Evolutionary conservation across 1,284 basidiomycete genomes (phyloP).

Genomic region (Athelia sp.): DNA sequence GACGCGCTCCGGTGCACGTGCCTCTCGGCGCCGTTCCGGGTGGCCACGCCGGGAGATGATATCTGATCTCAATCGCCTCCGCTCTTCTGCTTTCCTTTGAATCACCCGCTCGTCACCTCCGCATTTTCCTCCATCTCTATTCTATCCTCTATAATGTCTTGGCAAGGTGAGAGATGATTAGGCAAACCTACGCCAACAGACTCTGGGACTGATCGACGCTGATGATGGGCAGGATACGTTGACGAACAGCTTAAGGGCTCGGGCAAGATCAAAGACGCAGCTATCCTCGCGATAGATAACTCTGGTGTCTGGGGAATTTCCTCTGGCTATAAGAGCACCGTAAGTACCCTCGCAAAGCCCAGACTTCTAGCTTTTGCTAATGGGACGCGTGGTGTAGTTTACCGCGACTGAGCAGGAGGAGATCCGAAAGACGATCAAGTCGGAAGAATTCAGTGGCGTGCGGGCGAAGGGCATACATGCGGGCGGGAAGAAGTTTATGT

Average conservation of each 20-base stretch:
- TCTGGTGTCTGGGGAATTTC: constrained; percentile 89
- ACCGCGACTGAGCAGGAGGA: constrained; percentile 72
- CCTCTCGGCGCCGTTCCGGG: too few species aligned
- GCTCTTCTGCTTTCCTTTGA: too few species aligned
- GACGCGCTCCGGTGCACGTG: too few species aligned
- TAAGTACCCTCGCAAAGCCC: too few species aligned
- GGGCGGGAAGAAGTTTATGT: constrained; percentile 80
- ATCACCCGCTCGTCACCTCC: too few species aligned
- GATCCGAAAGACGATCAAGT: constrained; percentile 50
- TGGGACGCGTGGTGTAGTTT: too few species aligned
- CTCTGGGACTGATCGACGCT: constrained; percentile 4
- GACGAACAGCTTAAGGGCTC: constrained; percentile 81
- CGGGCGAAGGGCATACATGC: constrained; percentile 60
- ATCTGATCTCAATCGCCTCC: too few species aligned
- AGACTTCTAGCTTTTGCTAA: too few species aligned
- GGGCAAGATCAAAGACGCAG: constrained; percentile 73
- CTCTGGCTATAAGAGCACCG: constrained; percentile 68
- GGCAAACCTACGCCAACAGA: background rate
- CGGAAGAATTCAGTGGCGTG: constrained; percentile 38
- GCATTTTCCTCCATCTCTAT: too few species aligned
- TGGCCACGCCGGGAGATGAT: too few species aligned
- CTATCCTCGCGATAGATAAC: constrained; percentile 73
- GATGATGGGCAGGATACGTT: constrained; percentile 65
- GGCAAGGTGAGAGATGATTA: constrained; percentile 39
- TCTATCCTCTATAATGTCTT: constrained; percentile 36